These are phyloP conservation scores for Zarea fungicola DNA, from an alignment of 2,329 filamentous ascomycete genomes.

Conservation along the genomic window DNA sequence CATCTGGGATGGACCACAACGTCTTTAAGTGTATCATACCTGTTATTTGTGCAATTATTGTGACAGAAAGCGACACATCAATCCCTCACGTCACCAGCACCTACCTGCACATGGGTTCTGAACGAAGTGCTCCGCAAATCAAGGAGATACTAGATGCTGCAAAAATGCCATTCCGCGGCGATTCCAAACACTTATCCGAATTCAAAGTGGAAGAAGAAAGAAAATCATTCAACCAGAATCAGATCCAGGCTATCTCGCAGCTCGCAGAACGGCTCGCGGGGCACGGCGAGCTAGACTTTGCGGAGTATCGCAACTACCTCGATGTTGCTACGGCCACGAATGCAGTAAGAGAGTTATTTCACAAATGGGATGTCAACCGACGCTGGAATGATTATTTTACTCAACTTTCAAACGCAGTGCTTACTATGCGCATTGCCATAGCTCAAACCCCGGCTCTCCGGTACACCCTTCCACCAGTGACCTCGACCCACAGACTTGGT, in stretches of 20 bases:
- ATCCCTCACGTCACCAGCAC: background rate
- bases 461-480: background rate
- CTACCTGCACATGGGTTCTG: too few species aligned
- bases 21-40: background rate
- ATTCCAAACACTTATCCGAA: background rate
- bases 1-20: background rate
- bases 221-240: too few species aligned
- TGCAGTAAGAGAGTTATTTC: fast-evolving
- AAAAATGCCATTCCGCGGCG: background rate
- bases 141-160: background rate
- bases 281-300: too few species aligned
- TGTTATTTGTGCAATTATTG: background rate
- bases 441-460: background rate
- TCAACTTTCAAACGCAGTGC: too few species aligned
- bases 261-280: too few species aligned
- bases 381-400: background rate
- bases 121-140: background rate
- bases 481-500: too few species aligned
- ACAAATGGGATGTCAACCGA: background rate
- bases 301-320: too few species aligned
- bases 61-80: background rate
- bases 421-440: background rate
- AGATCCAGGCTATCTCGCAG: too few species aligned
- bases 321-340: too few species aligned
- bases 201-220: too few species aligned